Conservation (phyloP, 768 basidiomycete genomes). For the Collybia sp. region DNA sequence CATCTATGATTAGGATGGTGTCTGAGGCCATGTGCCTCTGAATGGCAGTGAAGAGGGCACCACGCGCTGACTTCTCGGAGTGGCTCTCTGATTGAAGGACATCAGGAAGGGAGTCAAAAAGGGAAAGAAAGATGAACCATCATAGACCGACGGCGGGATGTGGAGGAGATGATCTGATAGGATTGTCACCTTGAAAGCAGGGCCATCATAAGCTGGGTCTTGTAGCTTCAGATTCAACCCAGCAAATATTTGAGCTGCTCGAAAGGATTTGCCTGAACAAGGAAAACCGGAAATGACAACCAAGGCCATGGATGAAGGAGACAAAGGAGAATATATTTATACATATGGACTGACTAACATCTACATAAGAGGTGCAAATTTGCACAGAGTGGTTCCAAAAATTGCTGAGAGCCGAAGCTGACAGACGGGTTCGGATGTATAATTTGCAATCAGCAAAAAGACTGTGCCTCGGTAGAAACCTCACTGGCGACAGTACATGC, state of each 20-base stretch:
- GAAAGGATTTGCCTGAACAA: conserved; percentile 77
- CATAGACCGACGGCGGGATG: conserved; percentile 62
- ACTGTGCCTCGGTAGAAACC: conserved; percentile 94
- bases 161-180: conserved; percentile 75
- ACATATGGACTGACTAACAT: background rate
- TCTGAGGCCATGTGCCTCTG: conserved; percentile 69
- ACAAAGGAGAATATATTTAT: too few relatives aligned
- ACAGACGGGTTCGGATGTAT: conserved; percentile 94
- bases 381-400: conserved; percentile 59
- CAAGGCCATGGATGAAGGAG: conserved; percentile 64
- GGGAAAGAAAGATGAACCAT: conserved; percentile 44
- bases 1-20: conserved; percentile 85
- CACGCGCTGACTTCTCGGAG: conserved; percentile 87
- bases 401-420: conserved; percentile 86
- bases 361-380: conserved; percentile 19
- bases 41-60: conserved; percentile 75
- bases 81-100: conserved; percentile 49
- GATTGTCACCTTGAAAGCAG: conserved; percentile 36
- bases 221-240: conserved; percentile 51
- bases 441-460: conserved; percentile 96
- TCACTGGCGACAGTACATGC: conserved; percentile 95
- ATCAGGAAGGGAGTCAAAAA: background rate
- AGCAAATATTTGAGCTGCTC: conserved; percentile 59
- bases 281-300: conserved; percentile 89
- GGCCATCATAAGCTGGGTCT: conserved; percentile 49